Percentiles rank a stretch among this genome's conserved stretches.
These are phyloP conservation scores for Fonsecaea erecta DNA, from an alignment of 2,329 filamentous ascomycete genomes.

Conservation along the genomic window DNA sequence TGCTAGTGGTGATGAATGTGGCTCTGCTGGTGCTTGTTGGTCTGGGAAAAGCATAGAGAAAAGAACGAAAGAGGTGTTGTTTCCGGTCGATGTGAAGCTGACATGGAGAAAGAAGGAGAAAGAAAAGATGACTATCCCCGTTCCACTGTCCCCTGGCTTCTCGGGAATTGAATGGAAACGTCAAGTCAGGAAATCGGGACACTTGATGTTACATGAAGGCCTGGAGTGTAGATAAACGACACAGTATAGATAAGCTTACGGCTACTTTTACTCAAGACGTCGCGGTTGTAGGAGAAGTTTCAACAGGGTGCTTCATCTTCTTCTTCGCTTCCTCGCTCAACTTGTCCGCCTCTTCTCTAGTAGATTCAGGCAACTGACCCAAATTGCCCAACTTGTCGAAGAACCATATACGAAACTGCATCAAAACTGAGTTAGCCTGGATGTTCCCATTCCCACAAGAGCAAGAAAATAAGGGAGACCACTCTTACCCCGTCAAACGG, in stretches of 20 bases:
- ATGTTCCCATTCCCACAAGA: background rate
- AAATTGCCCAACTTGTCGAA: conserved; percentile 29
- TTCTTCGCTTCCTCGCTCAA: conserved; percentile 30
- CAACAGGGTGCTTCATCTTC: conserved; percentile 18
- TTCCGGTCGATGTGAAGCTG: background rate
- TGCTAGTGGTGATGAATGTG: conserved; percentile 80
- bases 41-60: conserved; percentile 54
- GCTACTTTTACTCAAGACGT: background rate
- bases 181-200: background rate
- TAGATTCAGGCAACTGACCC: conserved; percentile 30
- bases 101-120: background rate
- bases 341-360: conserved; percentile 28
- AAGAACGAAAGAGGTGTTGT: background rate
- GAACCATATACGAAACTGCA: conserved; percentile 34
- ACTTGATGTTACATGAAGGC: background rate
- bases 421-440: background rate
- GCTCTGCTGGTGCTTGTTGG: conserved; percentile 70
- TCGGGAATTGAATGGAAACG: background rate
- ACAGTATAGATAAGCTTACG: conserved; percentile 4
- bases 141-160: too few species aligned
- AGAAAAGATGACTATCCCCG: background rate
- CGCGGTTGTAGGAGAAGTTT: conserved; percentile 21
- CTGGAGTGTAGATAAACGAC: background rate
- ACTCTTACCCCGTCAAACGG: conserved; percentile 34
- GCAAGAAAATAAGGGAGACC: conserved; percentile 3